A percentile compares a stretch with the other conserved stretches of the same genome.
Conservation (phyloP, 768 basidiomycete genomes). For the Exsudoporus frostii region DNA sequence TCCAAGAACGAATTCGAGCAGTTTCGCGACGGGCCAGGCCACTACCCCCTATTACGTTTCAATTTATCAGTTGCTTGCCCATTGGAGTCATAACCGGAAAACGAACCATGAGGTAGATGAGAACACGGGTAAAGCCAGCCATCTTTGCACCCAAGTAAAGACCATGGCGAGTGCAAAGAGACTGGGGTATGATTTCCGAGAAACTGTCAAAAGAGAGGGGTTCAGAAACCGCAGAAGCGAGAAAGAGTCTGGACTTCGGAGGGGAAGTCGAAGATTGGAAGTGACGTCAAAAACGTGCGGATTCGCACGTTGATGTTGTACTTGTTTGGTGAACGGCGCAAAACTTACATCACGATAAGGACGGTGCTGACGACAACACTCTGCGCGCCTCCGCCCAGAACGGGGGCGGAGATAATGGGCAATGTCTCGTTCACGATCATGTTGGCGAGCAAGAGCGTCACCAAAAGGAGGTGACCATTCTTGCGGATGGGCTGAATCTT, state of each 20-base stretch:
- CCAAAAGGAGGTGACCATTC: slow-evolving; percentile 79
- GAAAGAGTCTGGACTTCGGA: neutral
- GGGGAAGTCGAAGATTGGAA: neutral
- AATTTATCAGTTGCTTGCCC: neutral
- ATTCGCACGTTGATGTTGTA: neutral
- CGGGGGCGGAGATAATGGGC: slow-evolving; percentile 76
- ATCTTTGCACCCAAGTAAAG: slow-evolving; percentile 86
- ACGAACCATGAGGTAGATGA: slow-evolving; percentile 67
- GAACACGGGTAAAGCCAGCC: slow-evolving; percentile 61
- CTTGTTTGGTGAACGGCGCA: neutral
- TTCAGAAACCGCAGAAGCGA: neutral
- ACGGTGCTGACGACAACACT: slow-evolving; percentile 81
- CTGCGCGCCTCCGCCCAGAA: slow-evolving; percentile 75
- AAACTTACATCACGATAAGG: slow-evolving; percentile 80
- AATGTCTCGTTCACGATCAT: slow-evolving; percentile 92
- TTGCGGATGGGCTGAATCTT: slow-evolving; percentile 85
- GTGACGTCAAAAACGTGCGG: too few species aligned
- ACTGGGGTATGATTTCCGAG: slow-evolving; percentile 89
- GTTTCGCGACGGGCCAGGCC: slow-evolving; percentile 83
- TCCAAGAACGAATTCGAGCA: slow-evolving; percentile 75
- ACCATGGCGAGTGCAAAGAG: slow-evolving; percentile 88
- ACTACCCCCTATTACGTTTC: slow-evolving; percentile 52
- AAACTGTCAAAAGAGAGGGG: slow-evolving; percentile 48
- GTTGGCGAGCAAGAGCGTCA: slow-evolving; percentile 80
- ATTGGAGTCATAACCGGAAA: neutral